Conservation (phyloP, 345 rosid species). For the Heritiera littoralis region DNA sequence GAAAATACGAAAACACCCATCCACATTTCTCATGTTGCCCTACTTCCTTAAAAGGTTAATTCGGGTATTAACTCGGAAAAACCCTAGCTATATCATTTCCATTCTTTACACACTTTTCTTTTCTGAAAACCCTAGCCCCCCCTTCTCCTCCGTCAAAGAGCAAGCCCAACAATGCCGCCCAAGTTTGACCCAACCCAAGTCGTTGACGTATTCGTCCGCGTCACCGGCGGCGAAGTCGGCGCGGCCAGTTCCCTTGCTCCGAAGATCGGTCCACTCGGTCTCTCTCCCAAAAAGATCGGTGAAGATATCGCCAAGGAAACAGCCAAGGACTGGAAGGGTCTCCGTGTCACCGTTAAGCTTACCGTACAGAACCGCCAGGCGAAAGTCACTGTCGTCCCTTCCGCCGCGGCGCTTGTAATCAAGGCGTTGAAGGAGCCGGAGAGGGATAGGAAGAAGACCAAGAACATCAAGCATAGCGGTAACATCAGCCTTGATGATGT, state of each 20-base stretch:
- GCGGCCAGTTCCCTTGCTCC: conserved; percentile 63
- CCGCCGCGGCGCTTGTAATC: conserved; percentile 65
- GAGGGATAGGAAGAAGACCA: conserved; percentile 57
- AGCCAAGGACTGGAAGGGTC: conserved; percentile 75
- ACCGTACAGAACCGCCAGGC: conserved; percentile 75
- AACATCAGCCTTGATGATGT: conserved; percentile 59
- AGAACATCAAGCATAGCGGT: conserved; percentile 55
- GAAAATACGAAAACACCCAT: neutral
- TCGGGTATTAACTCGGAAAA: conserved; percentile 8
- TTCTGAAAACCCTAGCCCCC: conserved; percentile 19
- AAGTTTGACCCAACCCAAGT: conserved; percentile 66
- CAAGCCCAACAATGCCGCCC: conserved; percentile 53
- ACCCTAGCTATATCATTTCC: conserved; percentile 29
- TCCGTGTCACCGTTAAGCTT: conserved; percentile 63
- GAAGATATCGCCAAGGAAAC: conserved; percentile 74
- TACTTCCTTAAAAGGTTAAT: neutral
- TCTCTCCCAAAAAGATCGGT: conserved; percentile 49
- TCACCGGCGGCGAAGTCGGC: conserved; percentile 72
- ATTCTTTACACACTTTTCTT: neutral
- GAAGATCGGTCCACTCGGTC: conserved; percentile 51
- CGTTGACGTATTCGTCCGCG: conserved; percentile 66
- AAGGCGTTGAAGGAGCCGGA: conserved; percentile 65
- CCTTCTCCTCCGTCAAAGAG: neutral
- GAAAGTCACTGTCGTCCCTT: conserved; percentile 62
- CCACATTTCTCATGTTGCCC: neutral